Base-by-base conservation (phyloP, 306 rosid species). In the Rosa lucieae region DNA sequence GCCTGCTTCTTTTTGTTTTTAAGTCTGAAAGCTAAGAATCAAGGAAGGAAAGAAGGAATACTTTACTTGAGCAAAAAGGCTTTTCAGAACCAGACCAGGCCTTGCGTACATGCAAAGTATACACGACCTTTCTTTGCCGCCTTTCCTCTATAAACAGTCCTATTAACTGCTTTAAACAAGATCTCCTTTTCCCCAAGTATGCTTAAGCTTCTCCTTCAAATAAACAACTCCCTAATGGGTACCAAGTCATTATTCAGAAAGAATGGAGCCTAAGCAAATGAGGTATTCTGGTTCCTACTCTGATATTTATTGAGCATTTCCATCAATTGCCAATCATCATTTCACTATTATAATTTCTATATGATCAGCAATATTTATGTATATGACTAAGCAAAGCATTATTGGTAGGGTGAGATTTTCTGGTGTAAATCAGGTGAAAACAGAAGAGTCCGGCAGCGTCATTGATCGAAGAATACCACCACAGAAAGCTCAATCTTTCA, bases 91-190 rank as follows among this genome's bases (percentile, higher is more conserved):
- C 93, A 86, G 85, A 86, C 77, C 89, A 74, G 66, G 32, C 76
- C 43, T 59, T 4, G 56, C 83, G 83, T 92, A 47, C 81, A 86
- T 92, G 90, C 94, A 89, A 94, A 86, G 97, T 78, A 87, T 87
- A 78, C 80, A 37, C 40, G 59, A 87, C 84, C 77, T 87, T 82
- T 82, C 90, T 89, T 90, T 82, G 73, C 70, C 77, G 53, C 67
- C 58, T 47, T 68, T 44, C 86, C 84, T 79, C 75, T 53, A 73
- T 73, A 40, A 26, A 39, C 46, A 77, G n/a, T 65, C 43, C 80
- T 39, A 52, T 14, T 74, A 72, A 55, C 40, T 70, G 77, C 72
- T 66, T 73, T 79, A n/a, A 21, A 39, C 42, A 78, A 72, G 56
- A 72, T 67, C 68, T 46, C 49, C 47, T 61, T 75, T 76, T 61